These are phyloP conservation scores for Oryza punctata DNA, from an alignment of 176 grass and related monocot species.

Conservation along the genomic window DNA sequence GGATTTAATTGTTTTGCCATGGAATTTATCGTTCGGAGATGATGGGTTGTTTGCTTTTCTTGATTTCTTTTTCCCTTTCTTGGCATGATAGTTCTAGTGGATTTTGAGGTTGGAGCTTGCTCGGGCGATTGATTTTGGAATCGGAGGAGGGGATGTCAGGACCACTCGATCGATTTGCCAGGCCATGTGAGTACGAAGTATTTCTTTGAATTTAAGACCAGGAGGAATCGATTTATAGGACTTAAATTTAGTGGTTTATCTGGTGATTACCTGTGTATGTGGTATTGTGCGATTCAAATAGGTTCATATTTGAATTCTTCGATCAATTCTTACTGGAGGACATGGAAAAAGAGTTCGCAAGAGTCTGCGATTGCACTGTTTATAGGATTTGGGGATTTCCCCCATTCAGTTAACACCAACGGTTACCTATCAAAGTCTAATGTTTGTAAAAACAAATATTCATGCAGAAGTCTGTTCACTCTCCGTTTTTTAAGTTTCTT, in stretches of 20 bases:
- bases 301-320: not conserved
- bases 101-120: constrained; percentile 24
- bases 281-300: not conserved
- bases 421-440: not conserved
- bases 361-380: not conserved
- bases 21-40: not conserved
- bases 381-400: not conserved
- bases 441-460: not conserved
- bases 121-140: not conserved
- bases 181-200: constrained; percentile 68
- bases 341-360: not conserved
- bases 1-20: not conserved
- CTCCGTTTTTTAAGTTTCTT: not conserved
- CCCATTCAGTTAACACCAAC: not conserved
- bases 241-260: not conserved
- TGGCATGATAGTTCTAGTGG: not conserved
- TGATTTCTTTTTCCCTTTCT: not conserved
- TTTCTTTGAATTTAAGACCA: not conserved
- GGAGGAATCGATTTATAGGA: constrained; percentile 1
- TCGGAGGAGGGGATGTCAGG: constrained; percentile 63
- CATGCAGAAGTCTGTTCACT: not conserved
- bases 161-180: constrained; percentile 68
- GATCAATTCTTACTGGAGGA: not conserved
- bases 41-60: not conserved
- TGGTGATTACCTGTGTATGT: not conserved